These are phyloP conservation scores for Pseudocercospora pini-densiflorae DNA, from an alignment of 2,329 filamentous ascomycete species.

Conservation along the genomic window DNA sequence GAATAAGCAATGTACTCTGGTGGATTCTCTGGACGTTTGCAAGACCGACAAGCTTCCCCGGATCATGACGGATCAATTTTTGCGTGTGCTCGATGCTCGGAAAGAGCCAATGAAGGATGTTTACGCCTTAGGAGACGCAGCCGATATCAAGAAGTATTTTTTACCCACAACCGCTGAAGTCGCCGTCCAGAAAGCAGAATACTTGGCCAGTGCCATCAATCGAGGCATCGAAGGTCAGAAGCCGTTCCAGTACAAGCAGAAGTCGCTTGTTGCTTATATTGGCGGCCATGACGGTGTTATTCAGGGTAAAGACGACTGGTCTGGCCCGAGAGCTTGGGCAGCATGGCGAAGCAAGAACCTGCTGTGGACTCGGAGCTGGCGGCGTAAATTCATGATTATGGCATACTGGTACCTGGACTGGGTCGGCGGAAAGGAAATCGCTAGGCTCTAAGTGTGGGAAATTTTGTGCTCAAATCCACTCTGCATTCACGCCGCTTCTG, in stretches of 20 bases:
- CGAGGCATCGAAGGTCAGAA: constrained; percentile 14
- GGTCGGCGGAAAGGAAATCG: constrained; percentile 37
- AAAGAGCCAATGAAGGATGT: constrained; percentile 35
- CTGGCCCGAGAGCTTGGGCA: constrained; percentile 48
- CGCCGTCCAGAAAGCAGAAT: constrained; percentile 45
- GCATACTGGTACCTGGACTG: constrained; percentile 35
- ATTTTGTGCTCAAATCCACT: not conserved
- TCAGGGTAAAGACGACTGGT: constrained; percentile 46
- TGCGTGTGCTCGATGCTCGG: constrained; percentile 38
- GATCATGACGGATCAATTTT: constrained; percentile 42
- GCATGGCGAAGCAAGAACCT: constrained; percentile 48
- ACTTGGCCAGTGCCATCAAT: constrained; percentile 39
- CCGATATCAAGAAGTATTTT: constrained; percentile 43
- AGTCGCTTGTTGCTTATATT: constrained; percentile 47
- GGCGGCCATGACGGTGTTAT: constrained; percentile 49
- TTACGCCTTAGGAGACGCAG: constrained; percentile 44
- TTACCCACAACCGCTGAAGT: constrained; percentile 45
- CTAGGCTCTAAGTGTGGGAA: constrained; percentile 25
- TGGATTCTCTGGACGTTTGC: constrained; percentile 40
- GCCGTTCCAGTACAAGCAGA: constrained; percentile 47
- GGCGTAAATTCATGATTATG: constrained; percentile 38
- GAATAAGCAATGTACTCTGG: constrained; percentile 41
- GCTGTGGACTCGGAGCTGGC: constrained; percentile 38
- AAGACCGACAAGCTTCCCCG: constrained; percentile 41
- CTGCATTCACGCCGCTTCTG: not conserved